A percentile compares a stretch with the other conserved stretches of the same genome.
These are phyloP conservation scores for Rauvolfia tetraphylla DNA, from an alignment of 257 asterid species.

Conservation along the genomic window DNA sequence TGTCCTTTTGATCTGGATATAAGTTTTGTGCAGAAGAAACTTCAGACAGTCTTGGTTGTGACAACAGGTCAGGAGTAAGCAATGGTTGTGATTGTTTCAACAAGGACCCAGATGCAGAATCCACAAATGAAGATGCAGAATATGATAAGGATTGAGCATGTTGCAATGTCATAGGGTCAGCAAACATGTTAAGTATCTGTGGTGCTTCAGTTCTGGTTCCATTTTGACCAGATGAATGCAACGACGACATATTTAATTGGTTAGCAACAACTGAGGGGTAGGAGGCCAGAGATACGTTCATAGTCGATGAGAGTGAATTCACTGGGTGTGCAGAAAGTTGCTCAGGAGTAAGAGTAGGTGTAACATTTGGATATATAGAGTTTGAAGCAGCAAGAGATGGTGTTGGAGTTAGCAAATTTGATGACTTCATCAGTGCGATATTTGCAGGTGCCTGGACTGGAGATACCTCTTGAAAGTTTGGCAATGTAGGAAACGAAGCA, in stretches of 20 bases:
- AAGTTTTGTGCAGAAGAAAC: constrained; percentile 28
- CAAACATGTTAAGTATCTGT: constrained; percentile 28
- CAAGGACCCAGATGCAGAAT: constrained; percentile 36
- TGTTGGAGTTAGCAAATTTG: constrained; percentile 28
- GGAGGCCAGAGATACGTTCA: constrained; percentile 34
- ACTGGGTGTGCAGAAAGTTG: constrained; percentile 25
- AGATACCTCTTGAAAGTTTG: constrained; percentile 26
- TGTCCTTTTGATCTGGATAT: constrained; percentile 38
- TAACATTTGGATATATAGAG: constrained; percentile 25
- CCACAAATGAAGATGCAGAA: constrained; percentile 35
- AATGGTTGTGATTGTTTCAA: constrained; percentile 37
- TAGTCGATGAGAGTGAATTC: constrained; percentile 27
- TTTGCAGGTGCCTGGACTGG: constrained; percentile 25
- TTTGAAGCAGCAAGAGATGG: constrained; percentile 34
- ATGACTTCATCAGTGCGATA: constrained; percentile 21
- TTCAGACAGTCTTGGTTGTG: constrained; percentile 46
- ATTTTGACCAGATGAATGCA: constrained; percentile 34
- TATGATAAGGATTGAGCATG: constrained; percentile 33
- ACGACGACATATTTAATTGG: constrained; percentile 31
- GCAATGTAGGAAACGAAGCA: constrained; percentile 22
- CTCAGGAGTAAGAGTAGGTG: constrained; percentile 30
- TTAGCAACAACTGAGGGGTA: constrained; percentile 34
- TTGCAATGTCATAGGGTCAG: constrained; percentile 29
- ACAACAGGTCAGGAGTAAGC: constrained; percentile 42
- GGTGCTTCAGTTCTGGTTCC: constrained; percentile 34